Base-by-base conservation (phyloP, 108 stramenopile species). In the Pseudonitzschia multistriata region DNA sequence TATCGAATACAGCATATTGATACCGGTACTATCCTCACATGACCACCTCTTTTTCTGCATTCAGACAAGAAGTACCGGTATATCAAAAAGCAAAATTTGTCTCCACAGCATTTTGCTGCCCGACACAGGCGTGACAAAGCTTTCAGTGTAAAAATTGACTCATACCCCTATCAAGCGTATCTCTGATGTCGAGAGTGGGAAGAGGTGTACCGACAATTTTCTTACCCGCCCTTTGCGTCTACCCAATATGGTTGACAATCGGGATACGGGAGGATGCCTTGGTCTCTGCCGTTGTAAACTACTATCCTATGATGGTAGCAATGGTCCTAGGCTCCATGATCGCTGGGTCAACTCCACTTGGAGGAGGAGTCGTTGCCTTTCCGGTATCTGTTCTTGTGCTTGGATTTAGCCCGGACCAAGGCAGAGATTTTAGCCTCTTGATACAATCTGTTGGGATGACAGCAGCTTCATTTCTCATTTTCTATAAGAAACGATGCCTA, bases 361-460 rank as follows among this genome's bases (percentile, higher is more conserved):
- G 72, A 49, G 39, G 50, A 52, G 50, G 50, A 52, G 67, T 67
- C 19, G 73, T 74, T 47, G 73, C 65, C 54, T 74, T 74, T 68
- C 73, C 73, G 24, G 55, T 74, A 15, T 39, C 40, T 33, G 66
- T 67, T 4, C 67, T 74, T 13, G 52, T 67, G 11, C 53, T 74
- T 29, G 54, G 53, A n/a, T 53, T 74, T 31, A 5, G 24, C 27
- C 66, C 73, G 21, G 53, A 10, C n/a, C 66, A 67, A 40, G 73
- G 66, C 0, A 29, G 73, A 25, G 73, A 74, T 55, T 74, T 74
- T 48, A 55, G 52, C 5, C 47, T 67, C 19, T 17, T 67, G 50
- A 67, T 74, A 15, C 73, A 74, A 47, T 39, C 53, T 37, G 39
- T 74, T 2, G 73, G 73, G 24, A 74, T 74, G 73, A 40, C 66